Base-by-base conservation (phyloP, 257 asterid genomes). In the Penstemon barbatus region DNA sequence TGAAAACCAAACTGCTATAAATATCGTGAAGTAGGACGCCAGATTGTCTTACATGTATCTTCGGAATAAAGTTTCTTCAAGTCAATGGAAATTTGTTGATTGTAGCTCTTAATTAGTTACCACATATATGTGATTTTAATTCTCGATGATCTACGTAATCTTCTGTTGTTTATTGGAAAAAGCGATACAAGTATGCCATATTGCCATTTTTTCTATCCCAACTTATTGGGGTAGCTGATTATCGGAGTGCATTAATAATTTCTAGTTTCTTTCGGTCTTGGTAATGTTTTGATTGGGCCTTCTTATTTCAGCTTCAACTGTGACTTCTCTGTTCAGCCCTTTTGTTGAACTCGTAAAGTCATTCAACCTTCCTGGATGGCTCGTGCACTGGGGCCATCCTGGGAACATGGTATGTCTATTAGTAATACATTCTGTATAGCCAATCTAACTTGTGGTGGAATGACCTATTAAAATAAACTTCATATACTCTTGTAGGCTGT, bases 371-470 rank as follows among this genome's bases (percentile, higher is more conserved):
- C 98, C 97, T 0, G 95, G 69, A 37, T 90, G 95, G 97, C 96
- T 93, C 39, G 95, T 90, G 33, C 98, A 93, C 63, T 93, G 97
- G 97, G 97, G 98, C 61, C 97, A 90, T 63, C 98, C 98, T 2
- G 96, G 90, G 12, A 92, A 92, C 87, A 90, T 92, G 98, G 98
- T 88, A 77, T 10, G 18, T 25, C 11, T 33, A 33, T 5, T 45
- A 0, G 11, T 15, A 44, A n/a, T n/a, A 44, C 4, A 18, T 6
- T 62, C 5, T 44, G 18, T 65, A 8, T n/a, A 36, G 49, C 40
- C 19, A 10, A 9, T 49, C 57, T 37, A 8, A 67, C 55, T 11
- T 64, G 36, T 44, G 7, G 36, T 44, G 7, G 60, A 41, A 13
- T 60, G 46, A 4, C 57, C 25, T 36, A 39, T 12, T 53, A 41